A percentile compares a stretch with the other conserved stretches of the same genome.
Evolutionary conservation across 768 basidiomycete species (phyloP).

Genomic region (Filobasidium floriforme): DNA sequence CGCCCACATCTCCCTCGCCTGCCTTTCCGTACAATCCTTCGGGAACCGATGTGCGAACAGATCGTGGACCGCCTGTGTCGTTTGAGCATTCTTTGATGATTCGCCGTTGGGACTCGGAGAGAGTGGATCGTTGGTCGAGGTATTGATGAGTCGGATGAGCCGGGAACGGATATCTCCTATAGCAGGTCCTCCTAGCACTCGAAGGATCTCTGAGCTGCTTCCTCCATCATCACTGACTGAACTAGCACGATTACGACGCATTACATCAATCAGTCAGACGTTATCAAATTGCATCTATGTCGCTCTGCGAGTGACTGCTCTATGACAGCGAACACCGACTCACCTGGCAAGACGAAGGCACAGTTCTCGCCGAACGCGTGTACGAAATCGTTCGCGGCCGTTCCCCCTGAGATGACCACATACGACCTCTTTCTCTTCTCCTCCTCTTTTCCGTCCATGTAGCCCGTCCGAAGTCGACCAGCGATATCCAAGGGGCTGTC

Average conservation of each 20-base stretch:
- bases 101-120: slow-evolving; percentile 31
- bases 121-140: slow-evolving; percentile 49
- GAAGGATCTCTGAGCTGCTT: slow-evolving; percentile 86
- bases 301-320: not conserved
- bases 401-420: slow-evolving; percentile 83
- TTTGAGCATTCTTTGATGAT: slow-evolving; percentile 39
- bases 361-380: slow-evolving; percentile 65
- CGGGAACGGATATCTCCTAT: slow-evolving; percentile 54
- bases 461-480: no score
- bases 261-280: not conserved
- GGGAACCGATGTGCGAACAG: slow-evolving; percentile 77
- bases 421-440: slow-evolving; percentile 37
- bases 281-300: not conserved
- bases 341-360: slow-evolving; percentile 71
- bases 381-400: slow-evolving; percentile 85
- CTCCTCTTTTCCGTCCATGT: not conserved
- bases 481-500: no score
- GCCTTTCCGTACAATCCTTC: slow-evolving; percentile 57
- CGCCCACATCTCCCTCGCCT: slow-evolving; percentile 83
- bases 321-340: not conserved
- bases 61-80: slow-evolving; percentile 56
- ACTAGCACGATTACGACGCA: not conserved
- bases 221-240: slow-evolving; percentile 83
- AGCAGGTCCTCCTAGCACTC: slow-evolving; percentile 57
- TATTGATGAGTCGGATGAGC: slow-evolving; percentile 76